A percentile compares a stretch with the other conserved stretches of the same genome.
phyloP scores from a whole-genome alignment of 2,329 filamentous ascomycete genomes.

The Diaporthe capsici region DNA sequence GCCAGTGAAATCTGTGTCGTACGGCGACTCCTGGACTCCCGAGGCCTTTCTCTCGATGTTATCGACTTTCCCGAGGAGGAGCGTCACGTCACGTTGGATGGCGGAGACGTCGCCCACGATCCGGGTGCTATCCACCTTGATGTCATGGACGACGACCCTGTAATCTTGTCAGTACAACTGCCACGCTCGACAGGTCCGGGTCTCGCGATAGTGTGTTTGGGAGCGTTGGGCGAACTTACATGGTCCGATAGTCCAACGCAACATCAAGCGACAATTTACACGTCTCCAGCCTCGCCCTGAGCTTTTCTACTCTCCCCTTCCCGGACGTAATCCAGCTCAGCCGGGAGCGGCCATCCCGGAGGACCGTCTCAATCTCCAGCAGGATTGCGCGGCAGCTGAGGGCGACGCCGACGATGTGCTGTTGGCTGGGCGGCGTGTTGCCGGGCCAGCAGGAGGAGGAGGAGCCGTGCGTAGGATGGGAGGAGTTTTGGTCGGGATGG shows the following conservation, averaged over 20 bases:
- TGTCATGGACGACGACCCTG: conserved; percentile 12
- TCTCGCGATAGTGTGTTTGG: too few species aligned
- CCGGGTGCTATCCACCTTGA: conserved; percentile 21
- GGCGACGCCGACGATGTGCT: conserved; percentile 6
- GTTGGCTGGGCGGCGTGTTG: background rate
- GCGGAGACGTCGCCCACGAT: background rate
- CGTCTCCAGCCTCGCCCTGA: background rate
- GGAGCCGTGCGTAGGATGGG: too few species aligned
- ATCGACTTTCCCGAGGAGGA: conserved; percentile 4
- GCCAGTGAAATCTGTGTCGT: background rate
- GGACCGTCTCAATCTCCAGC: background rate
- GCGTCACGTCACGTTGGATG: background rate
- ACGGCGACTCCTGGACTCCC: background rate
- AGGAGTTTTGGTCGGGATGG: background rate
- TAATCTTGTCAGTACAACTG: background rate
- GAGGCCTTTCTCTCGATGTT: background rate
- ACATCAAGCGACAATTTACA: conserved; percentile 3
- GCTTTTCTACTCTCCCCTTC: background rate
- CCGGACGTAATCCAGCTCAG: background rate
- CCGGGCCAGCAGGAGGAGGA: background rate
- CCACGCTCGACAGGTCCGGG: too few species aligned
- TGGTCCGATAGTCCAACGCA: conserved; percentile 6
- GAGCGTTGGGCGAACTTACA: background rate
- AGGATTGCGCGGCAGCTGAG: background rate
- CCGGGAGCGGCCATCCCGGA: background rate